phyloP scores from a whole-genome alignment of 495 filamentous ascomycete genomes.

The Trichoderma gamsii region DNA sequence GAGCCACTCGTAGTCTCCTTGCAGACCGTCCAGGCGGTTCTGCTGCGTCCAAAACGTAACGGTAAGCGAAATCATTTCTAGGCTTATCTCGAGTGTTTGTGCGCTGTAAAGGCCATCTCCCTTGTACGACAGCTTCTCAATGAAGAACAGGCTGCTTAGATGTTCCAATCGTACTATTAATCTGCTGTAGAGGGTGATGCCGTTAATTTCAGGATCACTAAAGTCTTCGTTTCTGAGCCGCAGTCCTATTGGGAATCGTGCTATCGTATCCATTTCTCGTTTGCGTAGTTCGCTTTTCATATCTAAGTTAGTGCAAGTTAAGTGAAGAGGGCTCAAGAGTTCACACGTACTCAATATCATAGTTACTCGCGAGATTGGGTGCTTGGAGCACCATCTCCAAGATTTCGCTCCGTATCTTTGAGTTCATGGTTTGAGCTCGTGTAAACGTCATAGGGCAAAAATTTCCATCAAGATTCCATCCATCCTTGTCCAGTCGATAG shows the following conservation, averaged over 20 bases:
- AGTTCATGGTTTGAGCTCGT: slow-evolving; percentile 45
- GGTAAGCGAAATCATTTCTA: slow-evolving; percentile 36
- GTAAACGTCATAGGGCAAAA: slow-evolving; percentile 37
- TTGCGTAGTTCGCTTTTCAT: background rate
- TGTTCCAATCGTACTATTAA: slow-evolving; percentile 46
- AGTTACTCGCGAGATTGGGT: slow-evolving; percentile 37
- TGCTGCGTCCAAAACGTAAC: slow-evolving; percentile 41
- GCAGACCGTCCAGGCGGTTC: slow-evolving; percentile 43
- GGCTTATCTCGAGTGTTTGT: slow-evolving; percentile 48
- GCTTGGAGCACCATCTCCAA: slow-evolving; percentile 45
- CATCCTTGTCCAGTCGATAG: slow-evolving; percentile 40
- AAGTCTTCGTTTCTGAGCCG: slow-evolving; percentile 29
- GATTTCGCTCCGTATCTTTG: slow-evolving; percentile 49
- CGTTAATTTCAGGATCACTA: slow-evolving; percentile 25
- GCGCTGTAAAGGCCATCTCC: slow-evolving; percentile 33
- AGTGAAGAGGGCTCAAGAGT: background rate
- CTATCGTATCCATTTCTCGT: background rate
- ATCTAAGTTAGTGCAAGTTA: background rate
- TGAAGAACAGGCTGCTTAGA: slow-evolving; percentile 52
- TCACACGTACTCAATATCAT: slow-evolving; percentile 29
- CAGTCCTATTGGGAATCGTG: slow-evolving; percentile 27
- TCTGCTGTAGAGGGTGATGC: slow-evolving; percentile 19
- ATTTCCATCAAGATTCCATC: slow-evolving; percentile 47
- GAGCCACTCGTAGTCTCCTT: slow-evolving; percentile 51
- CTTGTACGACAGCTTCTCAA: slow-evolving; percentile 47